phyloP scores from a whole-genome alignment of 805 yeast species.

The Candida loeiensis region DNA sequence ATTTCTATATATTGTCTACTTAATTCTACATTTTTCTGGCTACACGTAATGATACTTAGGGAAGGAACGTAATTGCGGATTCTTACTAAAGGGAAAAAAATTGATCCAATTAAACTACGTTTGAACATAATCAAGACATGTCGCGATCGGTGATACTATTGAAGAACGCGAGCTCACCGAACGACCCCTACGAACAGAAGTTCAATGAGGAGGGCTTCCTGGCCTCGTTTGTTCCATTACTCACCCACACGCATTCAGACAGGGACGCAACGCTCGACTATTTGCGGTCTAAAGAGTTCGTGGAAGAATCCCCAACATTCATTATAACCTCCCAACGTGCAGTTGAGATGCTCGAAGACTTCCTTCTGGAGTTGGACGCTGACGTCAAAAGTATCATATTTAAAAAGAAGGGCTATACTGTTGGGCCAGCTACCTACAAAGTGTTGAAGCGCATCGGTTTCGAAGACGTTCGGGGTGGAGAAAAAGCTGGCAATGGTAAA shows the following conservation, averaged over 20 bases:
- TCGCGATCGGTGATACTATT: constrained; percentile 42
- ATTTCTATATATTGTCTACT: constrained; percentile 3
- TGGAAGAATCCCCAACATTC: constrained; percentile 44
- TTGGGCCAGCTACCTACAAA: constrained; percentile 82
- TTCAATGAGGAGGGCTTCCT: constrained; percentile 36
- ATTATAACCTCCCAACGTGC: constrained; percentile 91
- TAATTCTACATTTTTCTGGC: not conserved
- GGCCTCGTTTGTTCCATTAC: constrained; percentile 66
- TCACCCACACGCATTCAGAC: constrained; percentile 59
- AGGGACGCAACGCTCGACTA: constrained; percentile 41
- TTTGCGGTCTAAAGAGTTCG: constrained; percentile 42
- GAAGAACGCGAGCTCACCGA: constrained; percentile 68
- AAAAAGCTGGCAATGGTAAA: constrained; percentile 76
- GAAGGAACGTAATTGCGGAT: not conserved
- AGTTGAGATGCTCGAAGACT: constrained; percentile 66
- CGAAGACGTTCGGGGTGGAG: constrained; percentile 64
- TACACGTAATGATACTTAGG: not conserved
- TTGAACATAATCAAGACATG: constrained; percentile 1
- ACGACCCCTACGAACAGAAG: constrained; percentile 58
- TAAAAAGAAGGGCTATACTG: constrained; percentile 67
- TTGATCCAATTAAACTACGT: not conserved
- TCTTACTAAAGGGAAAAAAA: not conserved
- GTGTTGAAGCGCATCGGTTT: constrained; percentile 64
- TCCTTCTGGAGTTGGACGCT: constrained; percentile 30
- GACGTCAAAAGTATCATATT: constrained; percentile 27